These are phyloP conservation scores for Marasmius sp. DNA, from an alignment of 1,284 basidiomycete species.

Conservation along the genomic window DNA sequence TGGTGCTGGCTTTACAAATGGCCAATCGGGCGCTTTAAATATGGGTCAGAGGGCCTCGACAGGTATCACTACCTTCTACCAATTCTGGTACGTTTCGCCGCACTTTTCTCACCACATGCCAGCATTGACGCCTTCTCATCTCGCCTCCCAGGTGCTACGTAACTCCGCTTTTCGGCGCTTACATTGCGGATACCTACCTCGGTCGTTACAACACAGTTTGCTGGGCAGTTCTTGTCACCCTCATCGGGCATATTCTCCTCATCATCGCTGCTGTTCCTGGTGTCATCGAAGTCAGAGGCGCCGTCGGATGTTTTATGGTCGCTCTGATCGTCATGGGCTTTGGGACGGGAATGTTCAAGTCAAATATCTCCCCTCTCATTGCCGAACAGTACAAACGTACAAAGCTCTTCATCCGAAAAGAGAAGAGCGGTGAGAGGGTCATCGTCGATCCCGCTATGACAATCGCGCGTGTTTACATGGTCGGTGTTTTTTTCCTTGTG, in stretches of 20 bases:
- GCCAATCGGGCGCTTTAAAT: conserved; percentile 71
- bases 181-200: conserved; percentile 3
- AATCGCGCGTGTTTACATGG: conserved; percentile 66
- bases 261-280: conserved; percentile 3
- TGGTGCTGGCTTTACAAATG: conserved; percentile 54
- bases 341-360: conserved; percentile 79
- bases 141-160: conserved; percentile 19
- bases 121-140: conserved; percentile 15
- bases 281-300: conserved; percentile 1
- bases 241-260: conserved; percentile 7
- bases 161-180: not conserved
- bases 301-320: conserved; percentile 63
- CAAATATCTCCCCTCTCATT: conserved; percentile 77
- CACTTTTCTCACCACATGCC: not conserved
- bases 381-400: conserved; percentile 73
- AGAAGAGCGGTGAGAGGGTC: conserved; percentile 69
- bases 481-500: conserved; percentile 34
- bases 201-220: conserved; percentile 9
- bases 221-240: not conserved
- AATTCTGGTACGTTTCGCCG: conserved; percentile 2
- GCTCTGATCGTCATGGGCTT: conserved; percentile 69
- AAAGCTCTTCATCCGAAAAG: conserved; percentile 54
- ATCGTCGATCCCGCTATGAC: conserved; percentile 82
- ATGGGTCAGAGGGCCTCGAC: conserved; percentile 65
- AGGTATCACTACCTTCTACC: conserved; percentile 32